phyloP scores from a whole-genome alignment of 2,329 filamentous ascomycete genomes.

The Raffaelea ambrosiae region DNA sequence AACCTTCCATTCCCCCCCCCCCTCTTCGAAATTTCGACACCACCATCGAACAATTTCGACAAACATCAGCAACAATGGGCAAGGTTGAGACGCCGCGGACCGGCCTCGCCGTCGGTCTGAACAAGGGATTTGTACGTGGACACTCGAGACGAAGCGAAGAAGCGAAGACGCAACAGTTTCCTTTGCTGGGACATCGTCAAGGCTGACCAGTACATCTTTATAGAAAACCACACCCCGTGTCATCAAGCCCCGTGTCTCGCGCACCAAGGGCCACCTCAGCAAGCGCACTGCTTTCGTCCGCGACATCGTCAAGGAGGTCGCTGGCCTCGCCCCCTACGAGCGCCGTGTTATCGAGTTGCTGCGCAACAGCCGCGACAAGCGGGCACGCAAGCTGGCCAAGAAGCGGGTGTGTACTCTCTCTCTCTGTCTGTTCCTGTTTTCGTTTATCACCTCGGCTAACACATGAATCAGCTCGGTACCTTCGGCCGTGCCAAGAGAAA shows the following conservation, averaged over 20 bases:
- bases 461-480: slow-evolving; percentile 96
- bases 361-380: slow-evolving; percentile 99
- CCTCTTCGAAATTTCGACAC: background rate
- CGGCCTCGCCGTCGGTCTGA: slow-evolving; percentile 53
- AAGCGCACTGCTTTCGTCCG: slow-evolving; percentile 96
- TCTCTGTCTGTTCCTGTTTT: too few relatives aligned
- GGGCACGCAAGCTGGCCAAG: slow-evolving; percentile 97
- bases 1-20: too few relatives aligned
- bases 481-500: slow-evolving; percentile 99
- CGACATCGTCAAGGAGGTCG: slow-evolving; percentile 97
- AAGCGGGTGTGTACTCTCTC: slow-evolving; percentile 83
- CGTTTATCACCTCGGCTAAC: too few relatives aligned
- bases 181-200: too few relatives aligned
- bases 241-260: slow-evolving; percentile 68
- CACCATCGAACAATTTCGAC: slow-evolving; percentile 12
- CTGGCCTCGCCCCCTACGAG: slow-evolving; percentile 92
- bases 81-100: slow-evolving; percentile 49
- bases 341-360: slow-evolving; percentile 98
- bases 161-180: slow-evolving; percentile 23
- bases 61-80: slow-evolving; percentile 39
- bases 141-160: background rate
- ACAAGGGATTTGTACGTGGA: slow-evolving; percentile 31
- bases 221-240: slow-evolving; percentile 78
- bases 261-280: slow-evolving; percentile 91
- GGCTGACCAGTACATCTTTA: too few relatives aligned